Percentiles rank a stretch among this genome's conserved stretches.
These are phyloP conservation scores for Phylloporus sp. DNA, from an alignment of 768 basidiomycete genomes.

Conservation along the genomic window DNA sequence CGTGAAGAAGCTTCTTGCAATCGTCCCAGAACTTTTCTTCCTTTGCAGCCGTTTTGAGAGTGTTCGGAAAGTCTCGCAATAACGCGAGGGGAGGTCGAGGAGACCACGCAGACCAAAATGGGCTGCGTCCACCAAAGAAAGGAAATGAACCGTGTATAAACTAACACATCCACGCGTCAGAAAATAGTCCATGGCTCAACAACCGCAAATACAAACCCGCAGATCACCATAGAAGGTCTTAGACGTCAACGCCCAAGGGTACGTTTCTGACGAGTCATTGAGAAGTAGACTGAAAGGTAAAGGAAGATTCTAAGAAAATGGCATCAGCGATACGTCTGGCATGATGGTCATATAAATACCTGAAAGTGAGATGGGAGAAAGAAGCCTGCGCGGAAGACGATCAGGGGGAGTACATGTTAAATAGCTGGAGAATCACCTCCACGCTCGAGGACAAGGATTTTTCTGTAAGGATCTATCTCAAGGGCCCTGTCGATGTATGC, in stretches of 20 bases:
- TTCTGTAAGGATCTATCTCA: constrained; percentile 9
- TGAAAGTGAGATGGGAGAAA: constrained; percentile 11
- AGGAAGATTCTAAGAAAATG: constrained; percentile 1
- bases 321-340: not conserved
- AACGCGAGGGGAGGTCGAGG: constrained; percentile 6
- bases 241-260: constrained; percentile 5
- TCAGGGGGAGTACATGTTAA: not conserved
- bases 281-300: constrained; percentile 6
- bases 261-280: not conserved
- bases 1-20: constrained; percentile 1
- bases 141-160: constrained; percentile 13
- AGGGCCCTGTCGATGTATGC: constrained; percentile 18
- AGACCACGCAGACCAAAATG: constrained; percentile 17
- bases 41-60: not conserved
- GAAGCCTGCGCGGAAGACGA: not conserved
- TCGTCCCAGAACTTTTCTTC: constrained; percentile 3
- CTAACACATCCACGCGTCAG: not conserved
- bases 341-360: not conserved
- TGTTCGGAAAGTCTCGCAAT: constrained; percentile 13
- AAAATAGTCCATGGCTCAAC: too few relatives aligned
- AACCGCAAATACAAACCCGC: not conserved
- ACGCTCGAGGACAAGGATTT: constrained; percentile 17
- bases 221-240: constrained; percentile 1
- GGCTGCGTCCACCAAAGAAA: constrained; percentile 17
- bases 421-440: not conserved